Evolutionary conservation across 345 rosid species (phyloP), one percentile per base, ranked within the genome.

Genomic region (Zanthoxylum bungeanum): DNA sequence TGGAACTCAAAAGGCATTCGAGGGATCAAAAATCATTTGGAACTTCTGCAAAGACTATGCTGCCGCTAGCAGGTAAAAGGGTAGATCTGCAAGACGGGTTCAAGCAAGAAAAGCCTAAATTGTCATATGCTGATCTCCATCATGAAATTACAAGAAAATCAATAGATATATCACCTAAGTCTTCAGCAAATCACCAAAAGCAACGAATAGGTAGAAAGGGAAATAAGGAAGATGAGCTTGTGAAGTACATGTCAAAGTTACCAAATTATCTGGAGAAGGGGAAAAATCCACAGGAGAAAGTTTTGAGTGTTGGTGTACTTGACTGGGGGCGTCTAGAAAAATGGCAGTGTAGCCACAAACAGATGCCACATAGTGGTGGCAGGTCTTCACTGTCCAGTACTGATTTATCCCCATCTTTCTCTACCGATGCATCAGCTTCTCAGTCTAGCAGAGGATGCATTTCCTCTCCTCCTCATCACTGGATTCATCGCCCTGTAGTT

Each of bases 241-340:
- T 95, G 25, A 92, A 87, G 87, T 86, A 88, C 78, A 92, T 95
- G 99, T 90, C 98, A 0, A 85, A 85, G 60, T 73, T 95, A 80
- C 98, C 99, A 4, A 84, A 84, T 83, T 95, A 83, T 86, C 81
- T 92, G 75, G 89, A 87, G 88, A 81, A 78, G 80, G 79, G 89
- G 58, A 83, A 80, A 74, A 75, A 77, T 1, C 82, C 70, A 40
- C 78, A 81, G 63, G 98, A 89, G 59, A 89, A 80, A 60, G 82
- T 85, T 71, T 78, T 90, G 75, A 92, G 84, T 46, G 83, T 95
- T 69, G 99, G 99, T 78, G 99, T 95, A 68, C 96, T 95, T 76
- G 91, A 90, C 61, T 92, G 98, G 99, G 79, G 86, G 7, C 92
- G 88, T 52, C 87, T 95, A 31, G 95, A 95, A 74, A 90, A 85